A percentile compares a stretch with the other conserved stretches of the same genome.
Evolutionary conservation across 305 asterid genomes (phyloP).

Genomic region (Andrographis paniculata): DNA sequence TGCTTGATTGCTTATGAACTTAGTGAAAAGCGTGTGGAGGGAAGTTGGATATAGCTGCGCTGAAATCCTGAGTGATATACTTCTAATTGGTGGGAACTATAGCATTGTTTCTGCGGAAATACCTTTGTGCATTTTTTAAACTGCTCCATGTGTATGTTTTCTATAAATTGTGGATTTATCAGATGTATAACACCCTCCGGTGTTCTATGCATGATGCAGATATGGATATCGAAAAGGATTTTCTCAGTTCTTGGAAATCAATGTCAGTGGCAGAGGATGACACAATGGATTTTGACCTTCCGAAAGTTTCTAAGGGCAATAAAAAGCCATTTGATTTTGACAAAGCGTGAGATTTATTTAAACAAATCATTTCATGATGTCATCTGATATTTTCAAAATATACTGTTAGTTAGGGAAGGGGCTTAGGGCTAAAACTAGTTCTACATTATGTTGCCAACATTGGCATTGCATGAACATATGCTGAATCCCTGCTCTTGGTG

Average conservation of each 20-base stretch:
- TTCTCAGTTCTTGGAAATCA: constrained; percentile 68
- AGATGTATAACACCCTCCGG: constrained; percentile 7
- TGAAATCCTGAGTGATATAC: constrained; percentile 7
- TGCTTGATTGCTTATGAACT: neutral
- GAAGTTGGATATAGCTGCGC: constrained; percentile 16
- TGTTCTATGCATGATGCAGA: constrained; percentile 39
- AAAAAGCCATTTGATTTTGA: constrained; percentile 53
- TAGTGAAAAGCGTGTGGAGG: constrained; percentile 7
- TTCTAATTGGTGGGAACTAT: neutral
- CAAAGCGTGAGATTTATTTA: constrained; percentile 45
- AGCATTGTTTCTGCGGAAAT: neutral
- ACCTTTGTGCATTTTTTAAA: constrained; percentile 5
- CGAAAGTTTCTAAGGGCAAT: constrained; percentile 60
- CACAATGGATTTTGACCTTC: constrained; percentile 59
- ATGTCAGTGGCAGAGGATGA: constrained; percentile 46
- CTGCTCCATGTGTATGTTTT: constrained; percentile 1
- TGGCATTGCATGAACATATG: constrained; percentile 5
- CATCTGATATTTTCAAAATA: constrained; percentile 18
- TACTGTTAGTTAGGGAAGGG: too few species aligned
- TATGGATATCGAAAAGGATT: constrained; percentile 67
- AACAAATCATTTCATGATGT: too few species aligned
- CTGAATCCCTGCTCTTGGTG: constrained; percentile 13
- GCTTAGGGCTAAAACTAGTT: neutral
- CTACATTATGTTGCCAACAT: neutral
- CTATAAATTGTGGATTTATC: constrained; percentile 5